A percentile compares a stretch with the other conserved stretches of the same genome.
Conservation (phyloP, 192 early-diverging fungal genomes). For the Coemansia nantahalensis region DNA sequence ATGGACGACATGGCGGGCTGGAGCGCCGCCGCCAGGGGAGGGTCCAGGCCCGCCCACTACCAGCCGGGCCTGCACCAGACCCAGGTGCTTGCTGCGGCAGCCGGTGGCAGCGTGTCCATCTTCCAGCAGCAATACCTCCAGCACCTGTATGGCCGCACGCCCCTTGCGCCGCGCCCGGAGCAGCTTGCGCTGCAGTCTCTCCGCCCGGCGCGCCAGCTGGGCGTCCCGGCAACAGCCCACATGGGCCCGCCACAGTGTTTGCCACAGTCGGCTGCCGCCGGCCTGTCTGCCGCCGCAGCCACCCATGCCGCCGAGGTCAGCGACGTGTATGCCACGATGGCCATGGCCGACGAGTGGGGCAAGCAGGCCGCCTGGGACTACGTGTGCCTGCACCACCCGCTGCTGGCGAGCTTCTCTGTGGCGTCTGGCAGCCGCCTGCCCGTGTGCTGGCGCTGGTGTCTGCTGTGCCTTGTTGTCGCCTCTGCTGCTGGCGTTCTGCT, state of each 20-base stretch:
- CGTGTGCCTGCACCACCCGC: slow-evolving; percentile 40
- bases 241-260: not conserved
- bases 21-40: not conserved
- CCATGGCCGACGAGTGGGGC: slow-evolving; percentile 21
- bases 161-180: no score
- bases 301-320: not conserved
- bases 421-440: slow-evolving; percentile 28
- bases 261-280: no score
- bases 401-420: slow-evolving; percentile 37
- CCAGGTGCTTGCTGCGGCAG: not conserved
- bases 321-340: not conserved
- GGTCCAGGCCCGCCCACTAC: not conserved
- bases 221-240: not conserved
- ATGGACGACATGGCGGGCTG: slow-evolving; percentile 43
- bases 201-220: no score
- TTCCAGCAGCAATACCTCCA: not conserved
- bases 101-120: no score
- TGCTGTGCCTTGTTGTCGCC: slow-evolving; percentile 19
- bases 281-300: no score
- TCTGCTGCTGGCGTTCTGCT: slow-evolving; percentile 24
- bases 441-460: slow-evolving; percentile 30
- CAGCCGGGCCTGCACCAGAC: not conserved
- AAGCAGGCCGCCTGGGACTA: slow-evolving; percentile 45
- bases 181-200: no score
- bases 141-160: not conserved